phyloP scores from a whole-genome alignment of 495 filamentous ascomycete species.

The Jackrogersella minutella region DNA sequence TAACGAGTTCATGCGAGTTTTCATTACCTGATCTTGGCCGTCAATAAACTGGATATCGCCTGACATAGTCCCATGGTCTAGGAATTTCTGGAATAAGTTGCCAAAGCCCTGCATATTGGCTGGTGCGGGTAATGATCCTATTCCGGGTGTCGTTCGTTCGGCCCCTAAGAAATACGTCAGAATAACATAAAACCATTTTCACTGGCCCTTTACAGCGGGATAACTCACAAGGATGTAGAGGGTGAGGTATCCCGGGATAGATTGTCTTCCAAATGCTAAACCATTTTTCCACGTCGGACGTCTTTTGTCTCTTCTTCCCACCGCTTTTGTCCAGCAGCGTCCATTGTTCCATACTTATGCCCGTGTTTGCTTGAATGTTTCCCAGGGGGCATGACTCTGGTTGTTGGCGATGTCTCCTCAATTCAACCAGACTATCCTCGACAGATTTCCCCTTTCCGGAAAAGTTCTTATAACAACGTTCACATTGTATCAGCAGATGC shows the following conservation, averaged over 20 bases:
- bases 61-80: background rate
- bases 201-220: no score
- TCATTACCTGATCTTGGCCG: constrained; percentile 7
- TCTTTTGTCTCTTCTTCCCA: constrained; percentile 17
- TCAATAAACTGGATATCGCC: constrained; percentile 5
- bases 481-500: constrained; percentile 22
- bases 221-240: constrained; percentile 18
- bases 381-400: constrained; percentile 10
- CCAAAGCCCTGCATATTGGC: background rate
- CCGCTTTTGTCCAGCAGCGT: constrained; percentile 15
- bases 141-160: constrained; percentile 12
- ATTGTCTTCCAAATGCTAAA: constrained; percentile 21
- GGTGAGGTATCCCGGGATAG: background rate
- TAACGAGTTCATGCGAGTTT: background rate
- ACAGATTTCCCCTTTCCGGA: background rate
- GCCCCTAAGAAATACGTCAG: background rate
- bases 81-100: background rate
- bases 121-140: background rate
- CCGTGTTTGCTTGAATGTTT: background rate
- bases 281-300: constrained; percentile 22
- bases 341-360: constrained; percentile 19
- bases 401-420: constrained; percentile 13
- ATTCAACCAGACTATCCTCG: constrained; percentile 14
- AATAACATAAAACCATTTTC: background rate
- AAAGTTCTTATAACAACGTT: constrained; percentile 19